Evolutionary conservation across 1,284 basidiomycete genomes (phyloP).

Genomic region (Fomitopsis pinicola): DNA sequence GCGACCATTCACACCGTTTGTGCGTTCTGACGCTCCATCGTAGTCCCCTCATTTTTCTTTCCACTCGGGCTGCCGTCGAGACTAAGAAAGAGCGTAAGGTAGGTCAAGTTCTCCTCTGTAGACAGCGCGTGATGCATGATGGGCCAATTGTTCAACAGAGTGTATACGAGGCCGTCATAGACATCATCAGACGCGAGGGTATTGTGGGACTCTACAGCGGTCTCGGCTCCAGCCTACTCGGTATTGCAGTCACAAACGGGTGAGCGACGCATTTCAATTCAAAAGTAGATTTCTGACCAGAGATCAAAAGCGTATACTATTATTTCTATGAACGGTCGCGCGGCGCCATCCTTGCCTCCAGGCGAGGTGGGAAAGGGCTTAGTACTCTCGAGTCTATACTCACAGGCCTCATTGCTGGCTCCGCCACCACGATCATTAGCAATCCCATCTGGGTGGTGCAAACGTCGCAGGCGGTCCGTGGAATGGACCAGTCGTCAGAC

Average conservation of each 20-base stretch:
- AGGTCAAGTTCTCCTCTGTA: conserved; percentile 9
- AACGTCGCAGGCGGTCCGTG: conserved; percentile 83
- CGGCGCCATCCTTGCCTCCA: conserved; percentile 51
- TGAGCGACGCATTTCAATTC: conserved; percentile 24
- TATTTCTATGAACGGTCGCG: conserved; percentile 78
- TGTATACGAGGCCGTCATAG: conserved; percentile 58
- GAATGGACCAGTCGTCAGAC: conserved; percentile 35
- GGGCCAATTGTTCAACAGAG: conserved; percentile 32
- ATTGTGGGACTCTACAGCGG: conserved; percentile 86
- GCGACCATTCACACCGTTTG: not conserved
- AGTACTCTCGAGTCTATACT: conserved; percentile 87
- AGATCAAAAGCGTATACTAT: conserved; percentile 53
- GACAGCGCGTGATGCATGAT: not conserved
- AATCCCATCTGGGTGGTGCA: conserved; percentile 98
- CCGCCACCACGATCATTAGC: conserved; percentile 85
- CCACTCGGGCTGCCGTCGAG: conserved; percentile 90
- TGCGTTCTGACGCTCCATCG: conserved; percentile 6
- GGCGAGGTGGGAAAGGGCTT: conserved; percentile 62
- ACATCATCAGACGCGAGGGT: conserved; percentile 85
- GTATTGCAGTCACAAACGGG: conserved; percentile 94
- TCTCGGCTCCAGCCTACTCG: conserved; percentile 81
- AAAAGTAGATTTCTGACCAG: not conserved
- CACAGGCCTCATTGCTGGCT: conserved; percentile 82
- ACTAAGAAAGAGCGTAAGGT: conserved; percentile 76
- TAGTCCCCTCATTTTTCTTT: conserved; percentile 89